Conservation (phyloP, 2,329 filamentous ascomycete genomes). For the Penicillium frequentans region DNA sequence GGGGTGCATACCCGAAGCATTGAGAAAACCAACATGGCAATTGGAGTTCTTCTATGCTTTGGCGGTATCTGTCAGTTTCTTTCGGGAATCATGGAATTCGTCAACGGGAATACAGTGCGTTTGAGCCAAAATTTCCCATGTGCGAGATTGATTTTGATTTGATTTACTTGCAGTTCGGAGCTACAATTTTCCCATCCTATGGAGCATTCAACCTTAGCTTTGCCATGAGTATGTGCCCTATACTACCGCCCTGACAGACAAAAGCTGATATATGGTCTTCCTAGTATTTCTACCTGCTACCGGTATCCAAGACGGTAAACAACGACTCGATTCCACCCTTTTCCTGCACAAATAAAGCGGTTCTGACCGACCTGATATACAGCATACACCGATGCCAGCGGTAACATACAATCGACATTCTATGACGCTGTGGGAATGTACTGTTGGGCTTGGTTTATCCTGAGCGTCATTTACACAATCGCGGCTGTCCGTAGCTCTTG, state of each 20-base stretch:
- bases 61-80: slow-evolving; percentile 35
- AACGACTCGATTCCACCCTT: no score
- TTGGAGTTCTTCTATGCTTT: slow-evolving; percentile 38
- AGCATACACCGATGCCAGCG: slow-evolving; percentile 37
- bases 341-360: no score
- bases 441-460: slow-evolving; percentile 31
- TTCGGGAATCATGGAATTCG: slow-evolving; percentile 28
- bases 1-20: no score
- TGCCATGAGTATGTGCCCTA: slow-evolving; percentile 22
- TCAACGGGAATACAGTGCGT: slow-evolving; percentile 19
- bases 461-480: slow-evolving; percentile 27
- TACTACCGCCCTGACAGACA: no score
- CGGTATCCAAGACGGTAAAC: no score
- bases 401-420: slow-evolving; percentile 22
- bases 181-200: slow-evolving; percentile 29
- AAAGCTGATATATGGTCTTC: no score
- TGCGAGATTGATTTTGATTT: no score
- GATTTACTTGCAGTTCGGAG: neutral
- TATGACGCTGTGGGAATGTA: slow-evolving; percentile 27
- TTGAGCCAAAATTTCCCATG: no score
- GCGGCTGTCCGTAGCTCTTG: slow-evolving; percentile 25
- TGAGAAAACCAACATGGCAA: no score
- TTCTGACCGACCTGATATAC: neutral
- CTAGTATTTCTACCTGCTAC: no score
- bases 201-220: slow-evolving; percentile 44